Percentiles rank a stretch among this genome's conserved stretches.
These are phyloP conservation scores for Orychophragmus violaceus DNA, from an alignment of 345 rosid genomes.

Conservation along the genomic window DNA sequence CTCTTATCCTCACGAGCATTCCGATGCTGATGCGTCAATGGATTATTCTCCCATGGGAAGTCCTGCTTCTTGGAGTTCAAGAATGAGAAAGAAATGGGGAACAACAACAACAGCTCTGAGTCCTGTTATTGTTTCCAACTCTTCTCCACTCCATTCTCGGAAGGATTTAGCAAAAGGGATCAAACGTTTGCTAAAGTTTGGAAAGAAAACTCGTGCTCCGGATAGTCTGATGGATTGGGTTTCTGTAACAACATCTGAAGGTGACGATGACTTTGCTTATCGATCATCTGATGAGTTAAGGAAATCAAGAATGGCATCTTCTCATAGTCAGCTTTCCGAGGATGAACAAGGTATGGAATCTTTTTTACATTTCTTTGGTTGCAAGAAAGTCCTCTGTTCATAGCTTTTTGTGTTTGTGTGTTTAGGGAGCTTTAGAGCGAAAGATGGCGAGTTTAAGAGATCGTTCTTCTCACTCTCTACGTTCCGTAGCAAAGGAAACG, in stretches of 20 bases:
- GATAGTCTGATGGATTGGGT: constrained; percentile 76
- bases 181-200: constrained; percentile 83
- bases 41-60: constrained; percentile 81
- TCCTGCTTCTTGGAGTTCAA: constrained; percentile 83
- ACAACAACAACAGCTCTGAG: constrained; percentile 59
- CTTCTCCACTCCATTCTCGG: constrained; percentile 56
- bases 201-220: constrained; percentile 67
- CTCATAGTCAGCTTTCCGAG: constrained; percentile 59
- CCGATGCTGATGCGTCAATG: constrained; percentile 72
- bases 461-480: constrained; percentile 34
- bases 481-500: constrained; percentile 30
- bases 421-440: constrained; percentile 56
- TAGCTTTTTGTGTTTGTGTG: constrained; percentile 12
- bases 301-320: constrained; percentile 86
- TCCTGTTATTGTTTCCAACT: constrained; percentile 56
- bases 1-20: constrained; percentile 60
- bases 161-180: constrained; percentile 84
- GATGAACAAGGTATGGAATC: constrained; percentile 39
- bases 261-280: constrained; percentile 85
- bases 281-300: constrained; percentile 80
- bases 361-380: not conserved
- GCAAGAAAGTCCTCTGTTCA: constrained; percentile 5
- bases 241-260: constrained; percentile 93
- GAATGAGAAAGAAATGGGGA: constrained; percentile 97
- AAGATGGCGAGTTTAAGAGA: constrained; percentile 57